Evolutionary conservation across 1,284 basidiomycete genomes (phyloP), one percentile per base, ranked within the genome.

Genomic region (Microbotryum lychnidis-dioicae): DNA sequence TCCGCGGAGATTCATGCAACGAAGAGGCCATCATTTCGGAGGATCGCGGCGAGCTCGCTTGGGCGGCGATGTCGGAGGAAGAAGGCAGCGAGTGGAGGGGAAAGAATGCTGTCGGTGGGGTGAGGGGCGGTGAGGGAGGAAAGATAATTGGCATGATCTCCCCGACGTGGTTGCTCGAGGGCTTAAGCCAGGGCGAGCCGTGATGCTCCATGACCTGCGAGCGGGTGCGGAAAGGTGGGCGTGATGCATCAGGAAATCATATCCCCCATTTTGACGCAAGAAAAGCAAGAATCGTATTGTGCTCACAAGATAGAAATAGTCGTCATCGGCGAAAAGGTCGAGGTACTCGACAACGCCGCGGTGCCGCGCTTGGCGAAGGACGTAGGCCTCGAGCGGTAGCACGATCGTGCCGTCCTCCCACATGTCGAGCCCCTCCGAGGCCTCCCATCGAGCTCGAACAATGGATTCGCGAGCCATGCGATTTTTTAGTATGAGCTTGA

Each of bases 401-500:
- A 74, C 54, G 46, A 61, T 77, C 20, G 49, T 55, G 16, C 58
- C 62, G 10, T 61, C 64, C 42, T 55, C 60, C 45, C 56, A 71
- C 69, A 21, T 68, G 65, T 50, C 62, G 60, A 54, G 70, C 64
- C 65, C 75, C 61, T 23, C 67, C 63, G 44, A 71, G 70, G 21
- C 66, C 63, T 51, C 74, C 73, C 67, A 27, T 23, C 12, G 23
- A 57, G 57, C 54, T 57, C 54, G 53, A 66, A 50, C 42, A 63
- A 50, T 16, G 44, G 54, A 23, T 47, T 44, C 47, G 45, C 65
- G 65, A 1, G 53, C 21, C 7, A 62, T 20, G 3, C 61, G 52
- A 20, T 33, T 84, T 74, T 87, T 88, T 56, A 82, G 79, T 73
- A 96, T 89, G 74, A 94, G 91, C 76, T 96, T 94, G 75, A 92